phyloP scores from a whole-genome alignment of 371 early-diverging fungal species.

The Blakeslea trispora region DNA sequence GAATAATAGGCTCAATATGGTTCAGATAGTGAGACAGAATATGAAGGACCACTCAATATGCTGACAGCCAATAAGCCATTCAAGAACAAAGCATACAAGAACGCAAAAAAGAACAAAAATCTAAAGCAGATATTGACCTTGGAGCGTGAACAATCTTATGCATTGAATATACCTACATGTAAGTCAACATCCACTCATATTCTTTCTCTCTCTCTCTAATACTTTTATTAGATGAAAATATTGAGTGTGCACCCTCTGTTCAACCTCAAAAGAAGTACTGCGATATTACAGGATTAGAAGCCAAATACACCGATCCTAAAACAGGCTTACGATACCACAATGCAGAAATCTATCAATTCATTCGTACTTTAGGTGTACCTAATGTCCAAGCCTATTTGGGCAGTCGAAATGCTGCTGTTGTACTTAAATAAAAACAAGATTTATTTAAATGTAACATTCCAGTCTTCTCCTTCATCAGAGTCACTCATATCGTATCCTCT shows the following conservation, averaged over 20 bases:
- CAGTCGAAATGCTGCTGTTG: conserved; percentile 81
- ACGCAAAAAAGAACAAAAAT: conserved; percentile 71
- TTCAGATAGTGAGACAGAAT: conserved; percentile 25
- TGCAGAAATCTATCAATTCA: conserved; percentile 79
- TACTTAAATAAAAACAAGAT: conserved; percentile 48
- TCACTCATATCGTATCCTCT: conserved; percentile 31
- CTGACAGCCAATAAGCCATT: conserved; percentile 57
- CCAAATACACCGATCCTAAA: conserved; percentile 88
- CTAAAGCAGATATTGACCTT: conserved; percentile 77
- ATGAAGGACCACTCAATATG: conserved; percentile 37
- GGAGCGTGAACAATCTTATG: conserved; percentile 67
- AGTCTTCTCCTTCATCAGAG: conserved; percentile 22
- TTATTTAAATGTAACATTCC: conserved; percentile 13
- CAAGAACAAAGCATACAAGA: conserved; percentile 66
- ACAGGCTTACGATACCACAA: conserved; percentile 82
- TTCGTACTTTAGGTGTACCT: conserved; percentile 72
- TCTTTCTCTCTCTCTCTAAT: neutral
- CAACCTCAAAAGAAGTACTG: conserved; percentile 89
- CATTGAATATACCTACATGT: conserved; percentile 74
- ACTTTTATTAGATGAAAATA: conserved; percentile 65
- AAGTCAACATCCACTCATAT: conserved; percentile 20
- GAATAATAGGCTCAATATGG: conserved; percentile 1
- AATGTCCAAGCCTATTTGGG: conserved; percentile 82
- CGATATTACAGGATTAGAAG: conserved; percentile 86
- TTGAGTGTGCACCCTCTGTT: conserved; percentile 84